Evolutionary conservation across 164 flowering plant species (phyloP), one percentile per base, ranked within the genome.

Genomic region (Stephania japonica): DNA sequence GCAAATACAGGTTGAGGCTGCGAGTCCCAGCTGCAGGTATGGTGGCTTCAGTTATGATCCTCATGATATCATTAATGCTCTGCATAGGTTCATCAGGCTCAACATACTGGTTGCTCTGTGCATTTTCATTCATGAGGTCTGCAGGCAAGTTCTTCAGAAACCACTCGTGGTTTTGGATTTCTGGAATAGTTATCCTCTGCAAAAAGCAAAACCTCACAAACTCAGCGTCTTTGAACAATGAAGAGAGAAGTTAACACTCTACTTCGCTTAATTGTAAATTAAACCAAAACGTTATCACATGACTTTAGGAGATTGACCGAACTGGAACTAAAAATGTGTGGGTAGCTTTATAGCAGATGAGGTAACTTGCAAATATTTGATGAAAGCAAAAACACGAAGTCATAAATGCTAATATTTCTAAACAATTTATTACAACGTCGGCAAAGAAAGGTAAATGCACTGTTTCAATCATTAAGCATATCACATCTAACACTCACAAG

Each of bases 21-120:
- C 78, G 81, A n/a, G 89, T 73, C 11, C 90, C 92, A 21, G 90
- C 85, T 9, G 95, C 86, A 14, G 97, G 97, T 42, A 92, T 79
- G 38, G 93, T 90, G 53, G 97, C 97, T 70, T 92, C 97, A 0
- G 89, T 59, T 19, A 89, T 88, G 72, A 92, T 88, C 83, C 84
- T 90, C 95, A 89, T 90, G 43, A 92, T 92, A 64, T 90, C 87
- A 24, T 89, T 93, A 12, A 80, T 70, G 78, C 89, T 89, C 78
- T 92, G 97, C 87, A 83, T 84, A 14, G 93, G 92, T 75, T 90
- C 89, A 71, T 92, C 92, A 1, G 88, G 85, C 81, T 88, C 97
- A 67, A 88, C 88, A 75, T 78, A 88, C 61, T 84, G 89, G 70
- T 73, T 79, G 77, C 79, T 81, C 76, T 62, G 75, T 19, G 73